Base-by-base conservation (phyloP, 1,284 basidiomycete genomes). In the Porphyrellus sp. region DNA sequence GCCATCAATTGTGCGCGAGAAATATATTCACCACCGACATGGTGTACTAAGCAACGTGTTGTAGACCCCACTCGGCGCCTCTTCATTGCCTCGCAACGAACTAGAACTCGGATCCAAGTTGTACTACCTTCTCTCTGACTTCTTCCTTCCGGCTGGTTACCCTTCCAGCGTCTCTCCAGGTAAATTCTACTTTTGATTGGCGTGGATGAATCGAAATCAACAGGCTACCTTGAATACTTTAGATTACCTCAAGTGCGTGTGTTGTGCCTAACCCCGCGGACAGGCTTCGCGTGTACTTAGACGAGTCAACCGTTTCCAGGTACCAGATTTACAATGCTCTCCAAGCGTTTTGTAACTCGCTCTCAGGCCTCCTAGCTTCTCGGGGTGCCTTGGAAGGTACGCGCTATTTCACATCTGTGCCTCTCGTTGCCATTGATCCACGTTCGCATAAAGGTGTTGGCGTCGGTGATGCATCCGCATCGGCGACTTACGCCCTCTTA, bases 321-420 rank as follows among this genome's bases (percentile, higher is more conserved):
- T 86, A 85, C 61, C 84, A 86, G 61, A 70, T 82, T 15, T 76
- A 80, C 59, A 86, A 87, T 56, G 82, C 81, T 0, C 53, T 85
- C 2, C 85, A 86, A 67, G 81, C 83, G 3, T 86, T 85, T 59
- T 86, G 82, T 61, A 86, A 80, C 59, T 84, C 84, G 0, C 67
- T 87, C 1, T 79, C 83, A 0, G 74, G 80, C 0, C 68, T 87
- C 28, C 64, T 86, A 21, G 80, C 85, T 3, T 85, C 84, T 5
- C 72, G 85, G 56, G 84, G 85, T n/a, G 77, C 83, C 4, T 70
- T 88, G 13, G 81, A 86, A 76, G 84, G 85, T 82, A 51, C 37
- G 38, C 48, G 7, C 21, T 30, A 20, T 27, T 28, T 30, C 5
- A 15, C 20, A 6, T n/a, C 24, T 24, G 30, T 30, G 6, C 23